These are phyloP conservation scores for Byssoonygena ceratinophila DNA, from an alignment of 2,329 filamentous ascomycete genomes.

Conservation along the genomic window DNA sequence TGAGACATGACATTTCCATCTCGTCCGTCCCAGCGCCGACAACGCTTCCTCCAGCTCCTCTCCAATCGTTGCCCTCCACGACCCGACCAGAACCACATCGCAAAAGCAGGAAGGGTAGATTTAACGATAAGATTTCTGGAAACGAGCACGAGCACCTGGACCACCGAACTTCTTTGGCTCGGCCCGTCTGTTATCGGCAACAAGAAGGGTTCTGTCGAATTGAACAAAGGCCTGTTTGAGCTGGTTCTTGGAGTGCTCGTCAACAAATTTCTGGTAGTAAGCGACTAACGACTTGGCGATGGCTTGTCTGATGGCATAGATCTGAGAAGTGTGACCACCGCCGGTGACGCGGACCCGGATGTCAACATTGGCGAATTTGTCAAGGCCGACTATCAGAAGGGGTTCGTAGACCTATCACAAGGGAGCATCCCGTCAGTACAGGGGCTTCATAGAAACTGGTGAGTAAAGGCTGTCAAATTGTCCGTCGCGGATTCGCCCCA, in stretches of 20 bases:
- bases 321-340: conserved; percentile 94
- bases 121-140: conserved; percentile 99
- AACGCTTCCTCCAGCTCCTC: conserved; percentile 4
- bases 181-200: conserved; percentile 97
- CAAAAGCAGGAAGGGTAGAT: conserved; percentile 27
- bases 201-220: conserved; percentile 94
- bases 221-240: conserved; percentile 93
- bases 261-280: conserved; percentile 99
- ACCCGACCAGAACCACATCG: conserved; percentile 8
- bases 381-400: conserved; percentile 87
- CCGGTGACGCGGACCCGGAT: conserved; percentile 93
- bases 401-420: conserved; percentile 80
- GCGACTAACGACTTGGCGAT: conserved; percentile 95
- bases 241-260: conserved; percentile 99
- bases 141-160: conserved; percentile 88
- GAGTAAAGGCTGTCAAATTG: not conserved
- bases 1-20: conserved; percentile 9
- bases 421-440: not conserved
- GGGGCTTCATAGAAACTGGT: not conserved
- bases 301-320: conserved; percentile 97
- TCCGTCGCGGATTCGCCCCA: no score
- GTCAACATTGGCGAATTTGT: conserved; percentile 95
- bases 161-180: conserved; percentile 89
- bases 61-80: not conserved
- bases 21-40: conserved; percentile 12